Evolutionary conservation across 352 stramenopile genomes (phyloP).

Genomic region (Pythium folliculosum): DNA sequence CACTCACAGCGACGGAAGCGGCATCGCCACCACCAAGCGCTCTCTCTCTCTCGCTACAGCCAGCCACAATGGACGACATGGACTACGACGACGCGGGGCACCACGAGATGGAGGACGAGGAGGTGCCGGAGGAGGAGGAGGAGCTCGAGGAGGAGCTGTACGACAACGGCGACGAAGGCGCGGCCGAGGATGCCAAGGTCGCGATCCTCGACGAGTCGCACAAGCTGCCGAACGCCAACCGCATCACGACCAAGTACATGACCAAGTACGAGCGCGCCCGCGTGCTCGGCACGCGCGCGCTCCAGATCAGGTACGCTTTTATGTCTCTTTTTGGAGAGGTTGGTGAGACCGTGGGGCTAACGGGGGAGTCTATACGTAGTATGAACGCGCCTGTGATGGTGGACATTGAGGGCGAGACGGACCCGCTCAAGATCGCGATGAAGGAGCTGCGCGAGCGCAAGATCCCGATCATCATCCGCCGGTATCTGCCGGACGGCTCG

Average conservation of each 20-base stretch:
- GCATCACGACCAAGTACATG: constrained; percentile 98
- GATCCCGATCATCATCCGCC: constrained; percentile 99
- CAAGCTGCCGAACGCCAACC: constrained; percentile 83
- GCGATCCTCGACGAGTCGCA: constrained; percentile 85
- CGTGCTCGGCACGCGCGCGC: constrained; percentile 96
- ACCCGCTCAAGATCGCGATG: constrained; percentile 99
- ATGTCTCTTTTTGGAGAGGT: neutral
- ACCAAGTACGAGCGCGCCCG: constrained; percentile 99
- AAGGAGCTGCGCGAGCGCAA: constrained; percentile 99
- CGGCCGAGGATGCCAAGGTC: constrained; percentile 60
- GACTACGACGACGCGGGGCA: constrained; percentile 78
- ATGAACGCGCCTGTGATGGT: constrained; percentile 97
- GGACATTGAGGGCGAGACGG: constrained; percentile 97
- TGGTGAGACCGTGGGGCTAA: no score
- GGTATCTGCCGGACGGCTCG: constrained; percentile 98
- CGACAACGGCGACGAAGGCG: constrained; percentile 59
- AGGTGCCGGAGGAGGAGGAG: constrained; percentile 81
- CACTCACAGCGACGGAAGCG: constrained; percentile 11
- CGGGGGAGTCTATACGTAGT: constrained; percentile 41
- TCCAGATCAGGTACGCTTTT: constrained; percentile 94
- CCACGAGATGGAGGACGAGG: constrained; percentile 85
- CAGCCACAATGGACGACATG: constrained; percentile 75
- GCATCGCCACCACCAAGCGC: neutral
- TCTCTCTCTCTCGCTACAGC: neutral
- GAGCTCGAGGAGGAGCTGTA: constrained; percentile 74